Evolutionary conservation across 306 rosid species (phyloP).

Genomic region (Sesbania bispinosa): DNA sequence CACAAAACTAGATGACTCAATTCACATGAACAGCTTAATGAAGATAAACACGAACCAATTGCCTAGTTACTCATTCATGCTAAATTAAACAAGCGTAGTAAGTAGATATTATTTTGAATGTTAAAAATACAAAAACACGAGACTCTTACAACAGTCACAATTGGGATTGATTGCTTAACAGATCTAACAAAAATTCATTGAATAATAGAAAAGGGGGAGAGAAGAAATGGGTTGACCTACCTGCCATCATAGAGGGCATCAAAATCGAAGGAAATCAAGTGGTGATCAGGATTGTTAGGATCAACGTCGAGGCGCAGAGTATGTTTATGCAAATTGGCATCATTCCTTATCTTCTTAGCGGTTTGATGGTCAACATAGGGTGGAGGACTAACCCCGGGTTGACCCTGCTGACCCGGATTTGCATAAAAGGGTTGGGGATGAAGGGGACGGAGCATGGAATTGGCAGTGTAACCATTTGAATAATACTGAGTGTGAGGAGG

Average conservation of each 20-base stretch:
- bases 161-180: neutral
- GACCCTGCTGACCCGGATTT: constrained; percentile 36
- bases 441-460: constrained; percentile 39
- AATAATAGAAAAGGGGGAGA: neutral
- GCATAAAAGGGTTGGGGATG: constrained; percentile 42
- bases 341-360: constrained; percentile 80
- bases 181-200: neutral
- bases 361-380: constrained; percentile 71
- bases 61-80: neutral
- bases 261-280: constrained; percentile 72
- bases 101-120: neutral
- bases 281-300: constrained; percentile 66
- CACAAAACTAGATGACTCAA: no score
- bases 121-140: neutral
- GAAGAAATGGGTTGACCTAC: constrained; percentile 39
- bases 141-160: neutral
- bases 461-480: constrained; percentile 43
- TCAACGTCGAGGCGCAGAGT: constrained; percentile 59
- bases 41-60: constrained; percentile 6
- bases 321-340: constrained; percentile 77
- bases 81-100: no score
- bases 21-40: neutral
- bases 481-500: constrained; percentile 49
- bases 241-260: constrained; percentile 81
- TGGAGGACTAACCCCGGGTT: constrained; percentile 34